phyloP scores from a whole-genome alignment of 352 stramenopile genomes.

The Thalassiosira pacifica region DNA sequence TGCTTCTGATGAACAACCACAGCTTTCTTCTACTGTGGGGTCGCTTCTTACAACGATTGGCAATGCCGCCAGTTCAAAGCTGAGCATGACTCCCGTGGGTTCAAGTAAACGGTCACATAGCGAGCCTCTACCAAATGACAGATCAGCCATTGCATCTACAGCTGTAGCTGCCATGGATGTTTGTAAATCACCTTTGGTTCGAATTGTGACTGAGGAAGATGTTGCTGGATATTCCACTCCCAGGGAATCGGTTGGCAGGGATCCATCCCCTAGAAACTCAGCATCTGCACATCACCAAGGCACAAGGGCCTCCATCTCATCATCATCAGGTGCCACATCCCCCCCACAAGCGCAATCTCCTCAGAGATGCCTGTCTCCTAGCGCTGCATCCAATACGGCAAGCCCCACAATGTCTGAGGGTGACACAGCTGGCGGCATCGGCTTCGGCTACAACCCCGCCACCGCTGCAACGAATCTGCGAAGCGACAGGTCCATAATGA shows the following conservation, averaged over 20 bases:
- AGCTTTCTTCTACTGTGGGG: background rate
- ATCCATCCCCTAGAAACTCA: too few relatives aligned
- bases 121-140: too few relatives aligned
- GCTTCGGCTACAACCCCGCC: constrained; percentile 21
- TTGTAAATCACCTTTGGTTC: too few relatives aligned
- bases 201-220: too few relatives aligned
- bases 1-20: background rate
- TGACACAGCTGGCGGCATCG: constrained; percentile 54
- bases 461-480: background rate
- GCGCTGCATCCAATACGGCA: background rate
- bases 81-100: too few relatives aligned
- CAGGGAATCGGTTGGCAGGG: too few relatives aligned
- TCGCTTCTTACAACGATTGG: constrained; percentile 4
- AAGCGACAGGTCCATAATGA: background rate
- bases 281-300: background rate
- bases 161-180: too few relatives aligned
- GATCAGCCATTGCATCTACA: too few relatives aligned
- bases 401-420: constrained; percentile 60
- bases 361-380: background rate
- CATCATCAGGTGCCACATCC: background rate
- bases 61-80: background rate
- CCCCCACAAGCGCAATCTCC: background rate
- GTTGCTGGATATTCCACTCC: too few relatives aligned
- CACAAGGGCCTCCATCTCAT: background rate
- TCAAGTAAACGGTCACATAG: too few relatives aligned